These are phyloP conservation scores for Colletotrichum cordylinicola DNA, from an alignment of 2,329 filamentous ascomycete genomes.

Conservation along the genomic window DNA sequence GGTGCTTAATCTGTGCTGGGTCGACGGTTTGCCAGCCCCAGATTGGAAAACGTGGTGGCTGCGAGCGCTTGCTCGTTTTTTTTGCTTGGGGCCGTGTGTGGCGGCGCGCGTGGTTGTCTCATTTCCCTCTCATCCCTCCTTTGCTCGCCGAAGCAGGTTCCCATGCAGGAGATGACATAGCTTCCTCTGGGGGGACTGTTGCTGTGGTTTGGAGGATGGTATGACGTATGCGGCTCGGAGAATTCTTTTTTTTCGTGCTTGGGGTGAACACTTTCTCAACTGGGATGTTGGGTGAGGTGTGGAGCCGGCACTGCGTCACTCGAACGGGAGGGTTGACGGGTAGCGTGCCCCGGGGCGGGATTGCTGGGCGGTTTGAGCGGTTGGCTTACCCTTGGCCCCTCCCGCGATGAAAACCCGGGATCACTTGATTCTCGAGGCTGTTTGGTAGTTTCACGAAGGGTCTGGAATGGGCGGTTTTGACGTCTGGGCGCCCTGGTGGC, in stretches of 20 bases:
- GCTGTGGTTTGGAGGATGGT: background rate
- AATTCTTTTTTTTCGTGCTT: background rate
- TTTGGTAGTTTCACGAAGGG: background rate
- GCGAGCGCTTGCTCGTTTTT: background rate
- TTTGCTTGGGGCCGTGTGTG: background rate
- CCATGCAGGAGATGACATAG: conserved; percentile 8
- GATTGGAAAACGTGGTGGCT: conserved; percentile 9
- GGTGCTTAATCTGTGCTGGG: background rate
- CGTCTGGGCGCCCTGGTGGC: background rate
- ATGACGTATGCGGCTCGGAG: conserved; percentile 21
- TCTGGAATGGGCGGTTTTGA: conserved; percentile 1
- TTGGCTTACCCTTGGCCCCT: background rate
- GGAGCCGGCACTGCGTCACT: conserved; percentile 19
- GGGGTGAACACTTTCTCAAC: background rate
- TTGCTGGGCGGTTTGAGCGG: background rate
- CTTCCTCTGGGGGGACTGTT: background rate
- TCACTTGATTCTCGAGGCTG: background rate
- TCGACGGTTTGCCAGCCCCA: background rate
- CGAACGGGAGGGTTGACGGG: background rate
- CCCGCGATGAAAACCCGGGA: background rate
- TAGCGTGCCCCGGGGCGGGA: conserved; percentile 6
- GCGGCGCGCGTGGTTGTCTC: background rate
- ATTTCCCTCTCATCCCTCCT: background rate
- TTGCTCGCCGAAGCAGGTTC: conserved; percentile 10
- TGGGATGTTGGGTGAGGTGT: background rate